Evolutionary conservation across 805 yeast species (phyloP), one percentile per base, ranked within the genome.

Genomic region (Jamesozyma hellenica): DNA sequence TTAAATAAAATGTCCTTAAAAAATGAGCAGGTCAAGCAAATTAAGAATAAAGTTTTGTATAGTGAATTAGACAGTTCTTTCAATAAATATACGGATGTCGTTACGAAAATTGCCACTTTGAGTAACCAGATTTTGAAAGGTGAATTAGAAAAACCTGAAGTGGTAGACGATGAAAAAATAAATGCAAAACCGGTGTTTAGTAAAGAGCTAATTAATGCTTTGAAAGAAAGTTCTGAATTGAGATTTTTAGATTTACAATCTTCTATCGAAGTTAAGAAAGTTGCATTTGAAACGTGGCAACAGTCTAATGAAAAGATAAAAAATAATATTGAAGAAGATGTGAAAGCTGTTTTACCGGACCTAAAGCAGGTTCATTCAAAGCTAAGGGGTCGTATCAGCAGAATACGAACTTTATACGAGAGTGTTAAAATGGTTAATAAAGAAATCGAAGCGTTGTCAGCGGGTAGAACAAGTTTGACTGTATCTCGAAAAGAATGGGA

Each of bases 401-500:
- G 49, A 40, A 40, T 55, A 32, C 50, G 50, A 42, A 48, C 36
- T 18, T 37, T 56, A 43, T 51, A 58, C 38, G 50, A 49, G 6
- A 46, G 47, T 14, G 53, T 58, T 12, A 34, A 36, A 14, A 42
- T 39, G 21, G 43, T 52, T 2, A 58, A 58, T 40, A 42, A 42
- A 8, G 59, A 55, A 31, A 39, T 52, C 1, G 56, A 50, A 21
- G 42, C 38, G 16, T 39, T 58, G 32, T 41, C 50, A 15, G 47
- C 42, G 15, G 50, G 55, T 5, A 47, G 49, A 25, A 49, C 58
- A 2, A 46, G 42, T 27, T 37, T 58, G 19, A 42, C 49, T 8
- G 49, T 56, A 2, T 36, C 52, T 7, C 47, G 42, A 15, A 36
- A 43, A 26, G 56, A 57, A 35, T 58, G 63, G 63, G 56, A 49